Percentiles rank a stretch among this genome's conserved stretches.
phyloP scores from a whole-genome alignment of 2,329 filamentous ascomycete species.

The Aspergillus aculeatus region DNA sequence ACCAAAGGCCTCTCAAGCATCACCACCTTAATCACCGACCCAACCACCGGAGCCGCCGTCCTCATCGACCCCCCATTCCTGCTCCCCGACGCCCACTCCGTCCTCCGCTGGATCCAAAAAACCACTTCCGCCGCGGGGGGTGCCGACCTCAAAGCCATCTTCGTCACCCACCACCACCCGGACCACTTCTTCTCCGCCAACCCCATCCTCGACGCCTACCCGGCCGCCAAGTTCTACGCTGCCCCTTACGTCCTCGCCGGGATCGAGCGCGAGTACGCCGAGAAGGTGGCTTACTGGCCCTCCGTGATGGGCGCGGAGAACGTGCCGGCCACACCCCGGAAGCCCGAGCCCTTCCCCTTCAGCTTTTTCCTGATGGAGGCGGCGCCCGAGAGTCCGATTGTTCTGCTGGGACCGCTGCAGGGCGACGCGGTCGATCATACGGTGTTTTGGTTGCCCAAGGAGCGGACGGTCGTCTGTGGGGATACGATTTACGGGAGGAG shows the following conservation, averaged over 20 bases:
- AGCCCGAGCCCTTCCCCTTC: constrained; percentile 27
- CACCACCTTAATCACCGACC: constrained; percentile 18
- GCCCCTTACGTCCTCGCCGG: constrained; percentile 29
- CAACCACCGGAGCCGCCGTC: constrained; percentile 11
- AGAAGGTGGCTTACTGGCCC: constrained; percentile 35
- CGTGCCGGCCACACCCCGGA: constrained; percentile 26
- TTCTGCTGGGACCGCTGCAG: constrained; percentile 32
- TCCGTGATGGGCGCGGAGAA: constrained; percentile 28
- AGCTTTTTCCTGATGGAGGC: constrained; percentile 32
- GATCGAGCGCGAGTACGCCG: constrained; percentile 36
- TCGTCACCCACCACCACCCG: constrained; percentile 37
- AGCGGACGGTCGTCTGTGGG: constrained; percentile 29
- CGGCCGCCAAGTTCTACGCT: constrained; percentile 22
- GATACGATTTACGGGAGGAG: constrained; percentile 33
- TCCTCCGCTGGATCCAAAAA: constrained; percentile 28
- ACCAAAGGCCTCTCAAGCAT: constrained; percentile 28
- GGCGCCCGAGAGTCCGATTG: constrained; percentile 20
- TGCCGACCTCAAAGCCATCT: constrained; percentile 28
- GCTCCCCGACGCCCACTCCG: constrained; percentile 28
- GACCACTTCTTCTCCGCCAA: constrained; percentile 37
- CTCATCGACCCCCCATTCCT: constrained; percentile 36
- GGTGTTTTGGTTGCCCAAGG: constrained; percentile 31
- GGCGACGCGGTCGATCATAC: constrained; percentile 33
- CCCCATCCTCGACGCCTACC: constrained; percentile 31
- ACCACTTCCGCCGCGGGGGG: constrained; percentile 16